Conservation (phyloP, 306 rosid genomes). For the Senna tora region DNA sequence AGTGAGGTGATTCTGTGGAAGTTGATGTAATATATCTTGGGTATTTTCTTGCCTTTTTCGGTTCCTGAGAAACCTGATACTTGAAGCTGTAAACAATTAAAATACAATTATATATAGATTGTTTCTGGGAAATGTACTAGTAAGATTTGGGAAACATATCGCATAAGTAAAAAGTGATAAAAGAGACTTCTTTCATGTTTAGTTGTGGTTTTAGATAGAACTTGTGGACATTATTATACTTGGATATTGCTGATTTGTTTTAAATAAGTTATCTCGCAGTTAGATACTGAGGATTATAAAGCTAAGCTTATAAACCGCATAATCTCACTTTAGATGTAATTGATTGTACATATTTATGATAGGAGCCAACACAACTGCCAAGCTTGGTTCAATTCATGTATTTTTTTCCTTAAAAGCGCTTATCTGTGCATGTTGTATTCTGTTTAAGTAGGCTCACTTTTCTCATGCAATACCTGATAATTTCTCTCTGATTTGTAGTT, state of each 20-base stretch:
- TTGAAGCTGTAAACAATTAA: background rate
- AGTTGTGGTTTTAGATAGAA: background rate
- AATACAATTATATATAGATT: background rate
- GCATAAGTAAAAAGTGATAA: background rate
- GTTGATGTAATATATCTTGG: background rate
- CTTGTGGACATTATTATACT: background rate
- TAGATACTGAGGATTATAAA: background rate
- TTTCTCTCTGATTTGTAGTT: constrained; percentile 48
- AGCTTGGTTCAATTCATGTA: background rate
- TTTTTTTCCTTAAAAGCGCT: background rate
- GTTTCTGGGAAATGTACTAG: background rate
- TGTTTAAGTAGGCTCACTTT: constrained; percentile 7
- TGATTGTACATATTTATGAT: background rate
- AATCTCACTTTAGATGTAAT: background rate
- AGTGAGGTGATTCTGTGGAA: background rate
- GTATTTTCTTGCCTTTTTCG: background rate
- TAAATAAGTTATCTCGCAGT: background rate
- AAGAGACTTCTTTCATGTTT: background rate
- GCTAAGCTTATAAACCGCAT: background rate
- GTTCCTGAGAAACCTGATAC: background rate
- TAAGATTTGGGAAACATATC: constrained; percentile 21
- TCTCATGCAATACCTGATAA: constrained; percentile 8
- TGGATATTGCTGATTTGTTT: background rate
- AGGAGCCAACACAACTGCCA: background rate
- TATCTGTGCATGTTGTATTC: constrained; percentile 6